A percentile compares a stretch with the other conserved stretches of the same genome.
Conservation (phyloP, 1,284 basidiomycete species). For the Tausonia pullulans region DNA sequence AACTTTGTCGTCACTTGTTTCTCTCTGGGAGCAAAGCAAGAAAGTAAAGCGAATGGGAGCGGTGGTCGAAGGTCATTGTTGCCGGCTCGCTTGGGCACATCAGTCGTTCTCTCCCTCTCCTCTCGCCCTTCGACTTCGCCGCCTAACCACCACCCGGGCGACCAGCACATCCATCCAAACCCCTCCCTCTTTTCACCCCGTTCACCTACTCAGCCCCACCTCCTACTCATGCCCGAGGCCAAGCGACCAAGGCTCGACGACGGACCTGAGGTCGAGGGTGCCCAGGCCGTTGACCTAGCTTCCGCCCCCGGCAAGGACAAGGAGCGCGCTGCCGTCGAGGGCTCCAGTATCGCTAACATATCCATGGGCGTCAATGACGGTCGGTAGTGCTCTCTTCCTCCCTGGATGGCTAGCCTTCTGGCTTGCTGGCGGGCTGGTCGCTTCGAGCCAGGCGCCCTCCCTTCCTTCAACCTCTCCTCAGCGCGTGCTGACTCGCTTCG, state of each 20-base stretch:
- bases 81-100: not conserved
- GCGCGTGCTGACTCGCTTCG: too few relatives aligned
- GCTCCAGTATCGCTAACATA: conserved; percentile 33
- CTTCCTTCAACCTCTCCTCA: too few relatives aligned
- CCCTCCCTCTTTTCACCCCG: not conserved
- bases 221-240: not conserved
- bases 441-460: too few relatives aligned
- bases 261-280: conserved; percentile 22
- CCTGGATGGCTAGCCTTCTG: not conserved
- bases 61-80: too few relatives aligned
- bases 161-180: not conserved
- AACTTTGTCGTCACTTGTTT: not conserved
- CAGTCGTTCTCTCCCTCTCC: not conserved
- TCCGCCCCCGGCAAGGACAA: conserved; percentile 35
- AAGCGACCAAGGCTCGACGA: conserved; percentile 11
- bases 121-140: not conserved
- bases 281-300: conserved; percentile 27
- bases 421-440: not conserved
- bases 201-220: not conserved
- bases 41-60: not conserved
- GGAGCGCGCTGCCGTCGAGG: conserved; percentile 32
- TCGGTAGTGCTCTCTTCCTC: not conserved
- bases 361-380: conserved; percentile 1
- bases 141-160: not conserved
- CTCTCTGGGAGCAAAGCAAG: not conserved